These are phyloP conservation scores for Aspergillus bombycis DNA, from an alignment of 2,329 filamentous ascomycete genomes.

Conservation along the genomic window DNA sequence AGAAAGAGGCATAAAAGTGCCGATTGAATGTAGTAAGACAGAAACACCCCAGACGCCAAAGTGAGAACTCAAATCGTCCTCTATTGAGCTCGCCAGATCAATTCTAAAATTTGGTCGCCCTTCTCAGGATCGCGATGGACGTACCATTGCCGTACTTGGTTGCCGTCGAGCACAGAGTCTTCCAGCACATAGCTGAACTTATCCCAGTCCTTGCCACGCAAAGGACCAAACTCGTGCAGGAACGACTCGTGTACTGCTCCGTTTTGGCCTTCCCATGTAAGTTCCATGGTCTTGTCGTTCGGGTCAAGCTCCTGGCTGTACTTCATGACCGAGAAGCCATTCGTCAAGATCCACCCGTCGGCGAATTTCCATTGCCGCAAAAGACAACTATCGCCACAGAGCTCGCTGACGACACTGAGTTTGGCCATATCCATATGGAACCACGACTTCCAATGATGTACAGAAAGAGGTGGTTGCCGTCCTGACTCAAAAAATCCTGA, in stretches of 20 bases:
- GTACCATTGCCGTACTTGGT: slow-evolving; percentile 59
- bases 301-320: slow-evolving; percentile 53
- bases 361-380: slow-evolving; percentile 58
- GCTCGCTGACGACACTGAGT: slow-evolving; percentile 52
- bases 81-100: slow-evolving; percentile 38
- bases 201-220: slow-evolving; percentile 46
- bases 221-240: slow-evolving; percentile 58
- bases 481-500: slow-evolving; percentile 65
- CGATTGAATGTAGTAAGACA: background rate
- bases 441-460: slow-evolving; percentile 69
- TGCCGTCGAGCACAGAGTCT: slow-evolving; percentile 48
- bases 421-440: slow-evolving; percentile 54
- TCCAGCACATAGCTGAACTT: slow-evolving; percentile 59
- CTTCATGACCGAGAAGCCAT: slow-evolving; percentile 61
- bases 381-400: slow-evolving; percentile 62
- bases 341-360: slow-evolving; percentile 56
- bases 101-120: slow-evolving; percentile 45
- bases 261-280: slow-evolving; percentile 56
- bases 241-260: slow-evolving; percentile 48
- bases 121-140: slow-evolving; percentile 49
- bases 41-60: background rate
- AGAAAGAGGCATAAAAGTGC: background rate
- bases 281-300: slow-evolving; percentile 52
- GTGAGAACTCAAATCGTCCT: background rate
- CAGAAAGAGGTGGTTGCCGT: slow-evolving; percentile 53